Conservation (phyloP, 768 basidiomycete species). For the Russula dissimulans region DNA sequence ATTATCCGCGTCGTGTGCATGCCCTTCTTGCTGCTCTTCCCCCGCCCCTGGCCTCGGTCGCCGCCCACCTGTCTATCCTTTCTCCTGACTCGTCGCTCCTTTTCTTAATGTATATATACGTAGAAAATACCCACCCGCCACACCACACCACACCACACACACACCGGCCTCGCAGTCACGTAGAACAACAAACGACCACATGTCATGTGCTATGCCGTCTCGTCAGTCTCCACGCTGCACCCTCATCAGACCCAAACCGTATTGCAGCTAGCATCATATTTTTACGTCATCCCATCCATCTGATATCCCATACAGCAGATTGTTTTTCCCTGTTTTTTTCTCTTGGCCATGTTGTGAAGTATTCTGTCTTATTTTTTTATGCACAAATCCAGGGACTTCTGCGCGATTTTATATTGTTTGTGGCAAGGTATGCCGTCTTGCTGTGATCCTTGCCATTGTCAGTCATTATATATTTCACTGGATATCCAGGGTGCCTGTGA, state of each 20-base stretch:
- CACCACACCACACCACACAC: too few species aligned
- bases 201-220: not conserved
- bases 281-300: not conserved
- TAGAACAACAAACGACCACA: not conserved
- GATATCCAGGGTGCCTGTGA: too few species aligned
- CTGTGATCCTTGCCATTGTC: too few species aligned
- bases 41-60: not conserved
- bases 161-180: not conserved
- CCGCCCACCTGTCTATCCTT: not conserved
- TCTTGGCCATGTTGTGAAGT: constrained; percentile 12
- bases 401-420: not conserved
- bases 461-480: too few species aligned
- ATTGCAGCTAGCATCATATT: not conserved
- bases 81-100: not conserved
- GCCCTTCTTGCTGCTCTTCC: not conserved
- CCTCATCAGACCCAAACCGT: not conserved
- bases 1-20: not conserved
- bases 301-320: constrained; percentile 1
- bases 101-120: not conserved
- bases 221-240: not conserved
- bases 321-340: not conserved
- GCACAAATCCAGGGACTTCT: not conserved
- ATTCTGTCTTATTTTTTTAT: not conserved
- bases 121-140: not conserved
- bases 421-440: too few species aligned